Percentiles rank a stretch among this genome's conserved stretches.
phyloP scores from a whole-genome alignment of 208 protist species.

The Crithidia expoeki region DNA sequence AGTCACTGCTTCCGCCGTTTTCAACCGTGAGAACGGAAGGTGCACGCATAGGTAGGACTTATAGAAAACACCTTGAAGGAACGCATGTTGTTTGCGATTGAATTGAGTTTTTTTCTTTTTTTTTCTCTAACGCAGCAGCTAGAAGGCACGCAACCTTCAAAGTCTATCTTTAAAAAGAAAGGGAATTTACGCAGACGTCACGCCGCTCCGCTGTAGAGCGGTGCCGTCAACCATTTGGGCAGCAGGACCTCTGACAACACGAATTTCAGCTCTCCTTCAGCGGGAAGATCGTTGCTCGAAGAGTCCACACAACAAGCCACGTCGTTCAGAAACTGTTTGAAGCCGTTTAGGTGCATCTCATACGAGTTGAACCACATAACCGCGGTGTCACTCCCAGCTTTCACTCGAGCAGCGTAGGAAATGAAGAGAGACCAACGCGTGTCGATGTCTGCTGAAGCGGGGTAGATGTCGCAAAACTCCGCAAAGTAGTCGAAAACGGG shows the following conservation, averaged over 20 bases:
- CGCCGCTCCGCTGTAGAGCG: background rate
- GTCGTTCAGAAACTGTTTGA: background rate
- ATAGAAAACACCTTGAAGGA: too few relatives aligned
- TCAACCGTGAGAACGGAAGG: too few relatives aligned
- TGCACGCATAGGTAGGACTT: too few relatives aligned
- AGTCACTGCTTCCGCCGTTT: too few relatives aligned
- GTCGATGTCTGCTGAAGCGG: background rate
- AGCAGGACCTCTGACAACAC: slow-evolving; percentile 3
- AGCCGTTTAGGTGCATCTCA: background rate
- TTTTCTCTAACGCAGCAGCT: too few relatives aligned
- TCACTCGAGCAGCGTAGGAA: background rate
- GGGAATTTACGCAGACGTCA: background rate
- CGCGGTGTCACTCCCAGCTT: background rate
- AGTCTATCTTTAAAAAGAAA: too few relatives aligned
- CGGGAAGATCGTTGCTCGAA: background rate
- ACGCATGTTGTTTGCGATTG: too few relatives aligned
- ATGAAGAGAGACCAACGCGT: slow-evolving; percentile 8
- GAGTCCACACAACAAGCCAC: background rate
- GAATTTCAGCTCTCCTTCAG: background rate
- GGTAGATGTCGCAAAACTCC: slow-evolving; percentile 18
- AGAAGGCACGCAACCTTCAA: too few relatives aligned
- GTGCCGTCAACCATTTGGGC: slow-evolving; percentile 9
- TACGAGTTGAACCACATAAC: background rate
- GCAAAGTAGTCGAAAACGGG: slow-evolving; percentile 21
- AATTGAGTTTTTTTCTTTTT: too few relatives aligned